Evolutionary conservation across 257 asterid species (phyloP).

Genomic region (Anisodus tanguticus): DNA sequence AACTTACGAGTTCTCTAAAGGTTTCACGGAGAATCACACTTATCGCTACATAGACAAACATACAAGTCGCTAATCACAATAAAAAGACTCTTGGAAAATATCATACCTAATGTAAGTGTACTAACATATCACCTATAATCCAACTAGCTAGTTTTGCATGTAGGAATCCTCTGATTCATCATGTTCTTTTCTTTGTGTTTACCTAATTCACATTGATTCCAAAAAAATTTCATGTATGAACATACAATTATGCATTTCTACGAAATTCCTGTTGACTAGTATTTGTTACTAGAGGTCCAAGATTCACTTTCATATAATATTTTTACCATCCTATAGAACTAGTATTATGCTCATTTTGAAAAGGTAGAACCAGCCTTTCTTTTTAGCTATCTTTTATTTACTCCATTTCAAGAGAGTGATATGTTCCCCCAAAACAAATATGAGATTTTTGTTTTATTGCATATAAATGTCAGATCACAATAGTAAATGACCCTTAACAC

Average conservation of each 20-base stretch:
- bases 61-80: not conserved
- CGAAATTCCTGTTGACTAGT: not conserved
- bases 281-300: not conserved
- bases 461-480: not conserved
- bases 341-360: constrained; percentile 5
- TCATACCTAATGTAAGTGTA: too few species aligned
- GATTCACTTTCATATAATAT: not conserved
- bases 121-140: not conserved
- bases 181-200: not conserved
- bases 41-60: not conserved
- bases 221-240: not conserved
- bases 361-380: not conserved
- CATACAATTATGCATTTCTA: constrained; percentile 1
- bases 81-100: constrained; percentile 2
- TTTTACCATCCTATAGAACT: not conserved
- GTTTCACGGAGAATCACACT: not conserved
- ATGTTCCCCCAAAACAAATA: not conserved
- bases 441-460: constrained; percentile 9
- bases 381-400: not conserved
- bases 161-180: constrained; percentile 1
- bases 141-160: not conserved
- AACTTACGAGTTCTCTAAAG: too few species aligned
- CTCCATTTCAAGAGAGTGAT: constrained; percentile 17
- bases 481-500: not conserved
- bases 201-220: not conserved